Conservation (phyloP, 306 rosid species). For the Quercus ilex region DNA sequence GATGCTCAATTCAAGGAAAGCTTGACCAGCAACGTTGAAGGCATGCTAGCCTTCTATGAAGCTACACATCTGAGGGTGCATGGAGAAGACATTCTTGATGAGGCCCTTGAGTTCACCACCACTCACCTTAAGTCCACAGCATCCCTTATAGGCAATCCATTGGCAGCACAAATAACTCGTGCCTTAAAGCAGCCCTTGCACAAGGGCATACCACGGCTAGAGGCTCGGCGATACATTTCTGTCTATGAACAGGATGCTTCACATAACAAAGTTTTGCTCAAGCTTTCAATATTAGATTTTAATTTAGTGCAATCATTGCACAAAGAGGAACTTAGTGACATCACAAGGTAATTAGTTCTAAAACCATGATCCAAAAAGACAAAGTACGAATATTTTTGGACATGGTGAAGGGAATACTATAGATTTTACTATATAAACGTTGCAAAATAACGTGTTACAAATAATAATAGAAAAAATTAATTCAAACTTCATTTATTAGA, state of each 20-base stretch:
- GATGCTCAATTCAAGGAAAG: constrained; percentile 29
- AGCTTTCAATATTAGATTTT: constrained; percentile 48
- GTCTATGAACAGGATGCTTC: constrained; percentile 35
- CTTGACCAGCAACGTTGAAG: constrained; percentile 3
- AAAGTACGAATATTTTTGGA: too few relatives aligned
- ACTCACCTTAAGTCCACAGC: too few relatives aligned
- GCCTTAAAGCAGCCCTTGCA: constrained; percentile 26
- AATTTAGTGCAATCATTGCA: constrained; percentile 40
- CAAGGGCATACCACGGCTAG: constrained; percentile 31
- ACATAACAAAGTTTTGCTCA: constrained; percentile 23
- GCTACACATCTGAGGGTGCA: constrained; percentile 34
- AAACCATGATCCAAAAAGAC: neutral
- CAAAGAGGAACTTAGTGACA: constrained; percentile 27
- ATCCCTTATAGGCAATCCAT: too few relatives aligned
- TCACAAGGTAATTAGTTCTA: constrained; percentile 20
- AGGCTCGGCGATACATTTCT: constrained; percentile 29
- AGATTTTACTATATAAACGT: too few relatives aligned
- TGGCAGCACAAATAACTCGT: too few relatives aligned
- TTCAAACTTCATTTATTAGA: too few relatives aligned
- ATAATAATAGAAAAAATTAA: too few relatives aligned
- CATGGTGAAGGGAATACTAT: too few relatives aligned
- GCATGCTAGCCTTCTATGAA: constrained; percentile 50
- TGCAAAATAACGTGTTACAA: too few relatives aligned
- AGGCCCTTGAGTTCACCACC: constrained; percentile 36
- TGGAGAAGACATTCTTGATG: constrained; percentile 46